Base-by-base conservation (phyloP, 2,329 filamentous ascomycete genomes). In the Emergomyces orientalis region DNA sequence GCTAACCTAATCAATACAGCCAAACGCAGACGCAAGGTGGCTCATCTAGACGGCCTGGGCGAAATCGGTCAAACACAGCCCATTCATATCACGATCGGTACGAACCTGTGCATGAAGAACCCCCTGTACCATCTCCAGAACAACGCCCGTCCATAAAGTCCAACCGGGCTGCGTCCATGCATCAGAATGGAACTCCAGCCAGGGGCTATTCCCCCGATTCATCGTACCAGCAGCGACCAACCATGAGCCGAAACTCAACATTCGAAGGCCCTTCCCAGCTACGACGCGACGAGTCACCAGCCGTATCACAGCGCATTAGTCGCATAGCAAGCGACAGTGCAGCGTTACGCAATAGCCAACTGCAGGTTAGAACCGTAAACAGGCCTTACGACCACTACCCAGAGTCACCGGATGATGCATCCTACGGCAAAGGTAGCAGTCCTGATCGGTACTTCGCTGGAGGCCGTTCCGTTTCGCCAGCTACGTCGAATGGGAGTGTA, bases 41-140 rank as follows among this genome's bases (percentile, higher is more conserved):
- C 51, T 68, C 68, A 60, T 68, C 67, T 61, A 79, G 77, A 59
- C 81, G 79, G 55, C 73, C 74, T 39, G 73, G 76, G 19, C 80
- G 85, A 65, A 82, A 84, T 63, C 81, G 86, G 60, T 85, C 84
- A 55, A 86, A 84, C 70, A 88, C 85, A 14, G 84, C 85, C 27
- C 83, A 86, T 71, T 85, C 85, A 34, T 86, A 85, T 71, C 78
- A 77, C 63, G 84, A 87, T 63, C 82, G 84, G 64, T 84, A 82
- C 72, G 81, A 81, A 63, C 77, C 80, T 8, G 78, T 77, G 43
- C 82, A 85, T 68, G 83, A 86, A 67, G 84, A 86, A 66, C 76
- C 81, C 27, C 75, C 78, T 22, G 74, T 70, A 2, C 75, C 73
- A 62, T 71, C 71, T 27, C 78, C 81, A 32, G 79, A 82, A 59